A percentile compares a stretch with the other conserved stretches of the same genome.
These are phyloP conservation scores for Carpinus viminea DNA, from an alignment of 306 rosid genomes.

Conservation along the genomic window DNA sequence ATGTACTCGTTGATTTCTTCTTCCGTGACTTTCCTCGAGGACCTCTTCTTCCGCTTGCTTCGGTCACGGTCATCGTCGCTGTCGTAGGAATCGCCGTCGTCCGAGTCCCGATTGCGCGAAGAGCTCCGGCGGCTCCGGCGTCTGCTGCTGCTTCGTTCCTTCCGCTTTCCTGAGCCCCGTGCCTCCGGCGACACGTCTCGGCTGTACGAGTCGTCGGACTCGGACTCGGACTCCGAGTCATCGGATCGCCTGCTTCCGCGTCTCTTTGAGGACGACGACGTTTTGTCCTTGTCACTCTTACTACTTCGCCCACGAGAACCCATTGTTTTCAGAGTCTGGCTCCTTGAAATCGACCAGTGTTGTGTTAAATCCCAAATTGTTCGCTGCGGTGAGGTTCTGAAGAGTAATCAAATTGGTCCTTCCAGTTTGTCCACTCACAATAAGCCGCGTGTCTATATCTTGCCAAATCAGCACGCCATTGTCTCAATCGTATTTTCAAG, in stretches of 20 bases:
- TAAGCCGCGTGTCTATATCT: too few relatives aligned
- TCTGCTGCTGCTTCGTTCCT: conserved; percentile 36
- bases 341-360: too few relatives aligned
- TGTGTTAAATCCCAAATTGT: too few relatives aligned
- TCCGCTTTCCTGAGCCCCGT: conserved; percentile 35
- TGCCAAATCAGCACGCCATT: too few relatives aligned
- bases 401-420: too few relatives aligned
- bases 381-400: too few relatives aligned
- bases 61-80: conserved; percentile 39
- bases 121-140: conserved; percentile 42
- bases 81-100: conserved; percentile 40
- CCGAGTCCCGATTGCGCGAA: conserved; percentile 36
- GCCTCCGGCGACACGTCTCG: conserved; percentile 35
- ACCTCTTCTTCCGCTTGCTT: conserved; percentile 42
- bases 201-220: conserved; percentile 40
- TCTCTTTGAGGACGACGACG: conserved; percentile 40
- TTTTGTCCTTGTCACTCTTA: conserved; percentile 21
- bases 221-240: conserved; percentile 44
- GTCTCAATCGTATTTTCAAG: too few relatives aligned
- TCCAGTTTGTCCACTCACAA: too few relatives aligned
- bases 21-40: conserved; percentile 60
- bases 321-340: conserved; percentile 15
- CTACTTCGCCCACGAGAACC: conserved; percentile 35
- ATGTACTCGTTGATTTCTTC: conserved; percentile 69
- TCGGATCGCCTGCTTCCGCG: conserved; percentile 42